Evolutionary conservation across 2,329 filamentous ascomycete species (phyloP), one percentile per base, ranked within the genome.

Genomic region (Magnaporthiopsis rhizophila): DNA sequence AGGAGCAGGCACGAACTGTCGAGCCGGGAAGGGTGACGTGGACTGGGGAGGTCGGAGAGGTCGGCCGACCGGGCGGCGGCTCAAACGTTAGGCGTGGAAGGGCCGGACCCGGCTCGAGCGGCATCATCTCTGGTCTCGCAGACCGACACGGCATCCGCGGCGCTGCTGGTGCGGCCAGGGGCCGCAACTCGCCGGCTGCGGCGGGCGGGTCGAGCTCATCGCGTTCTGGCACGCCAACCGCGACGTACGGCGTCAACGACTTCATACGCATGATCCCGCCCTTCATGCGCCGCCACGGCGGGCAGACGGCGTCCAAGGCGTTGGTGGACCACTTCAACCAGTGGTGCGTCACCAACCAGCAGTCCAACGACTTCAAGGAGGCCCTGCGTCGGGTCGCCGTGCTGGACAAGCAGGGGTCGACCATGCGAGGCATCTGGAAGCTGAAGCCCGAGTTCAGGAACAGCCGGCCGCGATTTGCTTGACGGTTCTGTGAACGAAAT

Each of bases 21-120:
- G 91, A 91, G 0, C 88, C 92, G 38, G 94, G 94, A 9, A 92
- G 90, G 0, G 91, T 95, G 11, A 97, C 94, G 0, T 98, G 94
- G 94, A 98, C 94, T 0, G 94, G 95, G 1, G 86, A 90, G 69
- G 86, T 90, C 60, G 94, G 94, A 12, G 84, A 89, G 62, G 87
- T 87, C 5, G 94, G 93, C 1, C 82, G 90, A 50, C 89, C 90
- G 1, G 83, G 30, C 24, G 45, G 30, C 32, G 24, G 57, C 3
- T 77, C 75, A 65, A 79, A 73, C 65, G 73, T 69, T 65, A 81
- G 79, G 26, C 81, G 81, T 0, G 76, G 76, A 28, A 81, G 78
- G 57, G 76, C 71, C 38, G 76, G 75, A 13, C 81, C 83, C 5
- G 79, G 80, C 67, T 85, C 85, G 1, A 76, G 82, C 1, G 77